Evolutionary conservation across 169 alveolate genomes (phyloP).

Genomic region (Plasmodium chabaudi): DNA sequence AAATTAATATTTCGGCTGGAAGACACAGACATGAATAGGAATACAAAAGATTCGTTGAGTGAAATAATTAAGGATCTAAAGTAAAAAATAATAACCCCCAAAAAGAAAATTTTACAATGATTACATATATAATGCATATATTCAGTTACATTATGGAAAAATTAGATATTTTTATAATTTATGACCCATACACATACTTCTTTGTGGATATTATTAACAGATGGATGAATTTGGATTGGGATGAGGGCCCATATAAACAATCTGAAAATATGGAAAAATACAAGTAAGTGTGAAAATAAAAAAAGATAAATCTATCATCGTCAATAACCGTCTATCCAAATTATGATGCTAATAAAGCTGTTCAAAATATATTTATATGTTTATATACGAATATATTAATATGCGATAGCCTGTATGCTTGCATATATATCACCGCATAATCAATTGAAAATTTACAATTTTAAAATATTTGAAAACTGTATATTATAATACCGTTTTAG

Average conservation of each 20-base stretch:
- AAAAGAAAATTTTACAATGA: too few species aligned
- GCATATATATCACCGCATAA: background rate
- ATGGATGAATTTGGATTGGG: constrained; percentile 87
- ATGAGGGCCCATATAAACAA: constrained; percentile 89
- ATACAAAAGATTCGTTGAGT: constrained; percentile 49
- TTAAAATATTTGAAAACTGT: background rate
- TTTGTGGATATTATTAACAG: constrained; percentile 23
- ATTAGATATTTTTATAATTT: too few species aligned
- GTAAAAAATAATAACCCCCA: constrained; percentile 40
- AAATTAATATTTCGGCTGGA: constrained; percentile 84
- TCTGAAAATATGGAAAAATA: constrained; percentile 39
- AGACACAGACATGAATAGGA: constrained; percentile 85
- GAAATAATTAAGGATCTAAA: constrained; percentile 81
- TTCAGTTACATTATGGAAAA: too few species aligned
- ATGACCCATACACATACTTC: too few species aligned
- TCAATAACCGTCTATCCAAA: too few species aligned
- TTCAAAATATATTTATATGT: background rate
- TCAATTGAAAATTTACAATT: background rate
- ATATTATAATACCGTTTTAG: constrained; percentile 38
- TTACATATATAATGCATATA: too few species aligned
- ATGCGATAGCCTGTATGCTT: background rate
- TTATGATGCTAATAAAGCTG: too few species aligned
- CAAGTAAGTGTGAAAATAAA: constrained; percentile 20
- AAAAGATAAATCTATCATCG: background rate
- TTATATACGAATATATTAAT: background rate